A percentile compares a stretch with the other conserved stretches of the same genome.
Conservation (phyloP, 305 asterid genomes). For the Fraxinus baroniana region DNA sequence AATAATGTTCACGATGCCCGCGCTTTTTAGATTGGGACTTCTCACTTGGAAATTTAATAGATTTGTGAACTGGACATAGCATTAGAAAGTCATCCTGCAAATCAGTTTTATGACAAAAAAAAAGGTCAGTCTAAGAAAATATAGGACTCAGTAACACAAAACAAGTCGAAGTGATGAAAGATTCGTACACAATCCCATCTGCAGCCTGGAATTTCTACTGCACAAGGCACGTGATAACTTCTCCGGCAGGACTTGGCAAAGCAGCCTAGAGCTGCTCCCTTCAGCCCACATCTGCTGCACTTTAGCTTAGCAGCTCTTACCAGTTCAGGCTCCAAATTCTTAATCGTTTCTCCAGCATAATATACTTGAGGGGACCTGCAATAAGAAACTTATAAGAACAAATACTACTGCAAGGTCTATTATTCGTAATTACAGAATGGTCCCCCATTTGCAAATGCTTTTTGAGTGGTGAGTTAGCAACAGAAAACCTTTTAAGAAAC, state of each 20-base stretch:
- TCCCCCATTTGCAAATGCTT: not conserved
- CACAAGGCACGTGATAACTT: conserved; percentile 90
- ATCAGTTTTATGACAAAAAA: not conserved
- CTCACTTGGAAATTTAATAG: conserved; percentile 69
- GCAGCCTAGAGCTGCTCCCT: conserved; percentile 98
- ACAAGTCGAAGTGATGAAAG: not conserved
- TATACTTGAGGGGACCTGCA: conserved; percentile 87
- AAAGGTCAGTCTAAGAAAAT: conserved; percentile 4
- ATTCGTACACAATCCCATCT: conserved; percentile 83
- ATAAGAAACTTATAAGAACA: conserved; percentile 1
- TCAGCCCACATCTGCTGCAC: conserved; percentile 80
- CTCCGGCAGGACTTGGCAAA: conserved; percentile 72
- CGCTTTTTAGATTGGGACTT: conserved; percentile 47
- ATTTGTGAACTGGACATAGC: conserved; percentile 81
- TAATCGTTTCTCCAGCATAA: conserved; percentile 58
- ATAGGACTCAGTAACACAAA: conserved; percentile 5
- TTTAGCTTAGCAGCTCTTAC: conserved; percentile 89
- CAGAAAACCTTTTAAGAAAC: not conserved
- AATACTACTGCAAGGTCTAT: not conserved
- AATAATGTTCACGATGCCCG: conserved; percentile 29
- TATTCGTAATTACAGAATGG: not conserved
- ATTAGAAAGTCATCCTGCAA: conserved; percentile 65
- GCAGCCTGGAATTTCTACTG: conserved; percentile 61
- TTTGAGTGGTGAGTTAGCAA: not conserved
- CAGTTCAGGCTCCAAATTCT: conserved; percentile 78